Evolutionary conservation across 2,329 filamentous ascomycete species (phyloP), one percentile per base, ranked within the genome.

Genomic region (Xylariales sp.): DNA sequence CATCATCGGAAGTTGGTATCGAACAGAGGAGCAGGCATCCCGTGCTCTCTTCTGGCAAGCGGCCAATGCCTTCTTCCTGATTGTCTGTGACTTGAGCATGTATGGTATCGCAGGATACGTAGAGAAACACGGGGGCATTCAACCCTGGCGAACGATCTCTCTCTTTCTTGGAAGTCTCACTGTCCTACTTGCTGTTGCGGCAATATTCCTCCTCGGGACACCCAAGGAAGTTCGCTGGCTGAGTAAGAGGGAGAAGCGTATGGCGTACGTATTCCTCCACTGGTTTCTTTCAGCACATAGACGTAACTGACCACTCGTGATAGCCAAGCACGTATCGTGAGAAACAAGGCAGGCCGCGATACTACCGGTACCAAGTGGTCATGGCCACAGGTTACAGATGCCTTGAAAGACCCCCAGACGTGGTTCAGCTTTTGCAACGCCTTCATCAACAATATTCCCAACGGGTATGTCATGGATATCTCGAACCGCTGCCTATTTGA

Each of bases 231-330:
- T 30, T 8, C 29, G 29, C 5, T 17, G 29, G 29, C 14, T 30
- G 5, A 16, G 7, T 16, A 16, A 16, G n/a, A 8, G 14, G 13
- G 29, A 30, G 14, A 16, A 16, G 5, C 29, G 14, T 4, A 30
- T 30, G 29, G 29, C 29, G 28, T 29, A 29, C 10, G 28, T 29
- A 15, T n/a, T n/a, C n/a, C n/a, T n/a, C n/a, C n/a, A n/a, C n/a
- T n/a, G n/a, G n/a, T n/a, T n/a, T n/a, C n/a, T n/a, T n/a, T n/a
- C n/a, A n/a, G n/a, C n/a, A n/a, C n/a, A n/a, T n/a, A n/a, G n/a
- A n/a, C 11, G 10, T 29, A n/a, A 16, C 14, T 29, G 3, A 16
- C 14, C 14, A 16, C 29, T 8, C 12, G 6, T 16, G 11, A 5
- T 29, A 29, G 28, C 17, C 28, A 29, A 5, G 28, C 28, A 5